A percentile compares a stretch with the other conserved stretches of the same genome.
These are phyloP conservation scores for Sclerotinia borealis DNA, from an alignment of 2,329 filamentous ascomycete species.

Conservation along the genomic window DNA sequence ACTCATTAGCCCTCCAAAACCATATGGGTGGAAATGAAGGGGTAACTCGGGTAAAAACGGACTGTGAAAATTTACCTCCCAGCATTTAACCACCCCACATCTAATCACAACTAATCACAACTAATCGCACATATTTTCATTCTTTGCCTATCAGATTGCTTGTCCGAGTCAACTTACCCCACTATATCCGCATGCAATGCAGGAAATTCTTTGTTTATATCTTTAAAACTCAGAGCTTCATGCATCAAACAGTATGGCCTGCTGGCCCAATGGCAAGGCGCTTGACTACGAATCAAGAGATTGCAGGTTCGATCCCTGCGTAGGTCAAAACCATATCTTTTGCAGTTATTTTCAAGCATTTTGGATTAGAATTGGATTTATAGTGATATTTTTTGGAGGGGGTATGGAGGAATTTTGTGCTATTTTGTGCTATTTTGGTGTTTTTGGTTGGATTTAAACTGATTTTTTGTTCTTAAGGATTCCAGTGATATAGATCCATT, in stretches of 20 bases:
- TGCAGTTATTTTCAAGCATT: not conserved
- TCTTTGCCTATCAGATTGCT: not conserved
- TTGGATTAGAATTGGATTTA: not conserved
- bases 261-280: conserved; percentile 16
- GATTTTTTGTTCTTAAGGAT: no score
- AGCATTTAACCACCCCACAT: not conserved
- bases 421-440: not conserved
- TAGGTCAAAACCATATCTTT: conserved; percentile 16
- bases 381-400: no score
- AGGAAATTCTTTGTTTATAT: accelerated
- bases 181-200: not conserved
- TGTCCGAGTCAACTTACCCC: not conserved
- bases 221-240: accelerated
- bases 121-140: not conserved
- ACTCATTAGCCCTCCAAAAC: not conserved
- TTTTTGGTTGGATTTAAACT: no score
- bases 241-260: not conserved
- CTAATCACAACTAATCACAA: not conserved
- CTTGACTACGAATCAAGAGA: conserved; percentile 34
- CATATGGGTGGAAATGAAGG: not conserved
- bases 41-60: not conserved
- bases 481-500: no score
- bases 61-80: not conserved
- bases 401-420: not conserved
- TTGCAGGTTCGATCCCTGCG: conserved; percentile 39